Evolutionary conservation across 495 filamentous ascomycete species (phyloP).

Genomic region (Cercophora samala): DNA sequence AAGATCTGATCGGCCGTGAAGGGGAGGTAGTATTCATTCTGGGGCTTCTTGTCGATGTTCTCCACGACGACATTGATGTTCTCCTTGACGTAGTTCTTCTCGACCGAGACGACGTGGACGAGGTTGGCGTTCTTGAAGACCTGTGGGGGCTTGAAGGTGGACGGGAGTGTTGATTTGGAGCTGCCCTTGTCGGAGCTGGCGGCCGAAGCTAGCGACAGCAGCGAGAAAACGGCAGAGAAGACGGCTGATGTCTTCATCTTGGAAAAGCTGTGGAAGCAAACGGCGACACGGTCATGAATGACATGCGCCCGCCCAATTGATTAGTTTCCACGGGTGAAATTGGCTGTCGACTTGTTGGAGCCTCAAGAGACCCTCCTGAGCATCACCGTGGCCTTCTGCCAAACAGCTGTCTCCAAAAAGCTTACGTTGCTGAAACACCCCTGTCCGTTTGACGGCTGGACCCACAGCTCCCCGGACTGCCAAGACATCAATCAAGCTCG

Average conservation of each 20-base stretch:
- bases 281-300: constrained; percentile 40
- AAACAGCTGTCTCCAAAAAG: constrained; percentile 33
- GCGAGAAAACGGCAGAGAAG: constrained; percentile 48
- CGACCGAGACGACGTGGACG: constrained; percentile 83
- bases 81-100: constrained; percentile 86
- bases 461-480: not conserved
- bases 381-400: constrained; percentile 34
- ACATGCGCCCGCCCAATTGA: constrained; percentile 22
- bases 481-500: not conserved
- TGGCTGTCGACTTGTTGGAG: constrained; percentile 11
- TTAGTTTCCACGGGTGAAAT: not conserved
- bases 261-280: constrained; percentile 31
- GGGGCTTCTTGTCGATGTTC: constrained; percentile 70
- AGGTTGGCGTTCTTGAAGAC: constrained; percentile 90
- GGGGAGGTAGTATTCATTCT: constrained; percentile 84
- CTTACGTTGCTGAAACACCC: constrained; percentile 42
- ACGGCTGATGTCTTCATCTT: constrained; percentile 55
- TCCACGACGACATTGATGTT: constrained; percentile 90
- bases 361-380: constrained; percentile 21
- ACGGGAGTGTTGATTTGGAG: constrained; percentile 51
- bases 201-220: constrained; percentile 39
- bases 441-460: constrained; percentile 16
- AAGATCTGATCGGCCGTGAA: constrained; percentile 71
- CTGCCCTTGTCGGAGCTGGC: constrained; percentile 37
- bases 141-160: constrained; percentile 78